Evolutionary conservation across 2,329 filamentous ascomycete genomes (phyloP).

Genomic region (Paecilomyces niveus): DNA sequence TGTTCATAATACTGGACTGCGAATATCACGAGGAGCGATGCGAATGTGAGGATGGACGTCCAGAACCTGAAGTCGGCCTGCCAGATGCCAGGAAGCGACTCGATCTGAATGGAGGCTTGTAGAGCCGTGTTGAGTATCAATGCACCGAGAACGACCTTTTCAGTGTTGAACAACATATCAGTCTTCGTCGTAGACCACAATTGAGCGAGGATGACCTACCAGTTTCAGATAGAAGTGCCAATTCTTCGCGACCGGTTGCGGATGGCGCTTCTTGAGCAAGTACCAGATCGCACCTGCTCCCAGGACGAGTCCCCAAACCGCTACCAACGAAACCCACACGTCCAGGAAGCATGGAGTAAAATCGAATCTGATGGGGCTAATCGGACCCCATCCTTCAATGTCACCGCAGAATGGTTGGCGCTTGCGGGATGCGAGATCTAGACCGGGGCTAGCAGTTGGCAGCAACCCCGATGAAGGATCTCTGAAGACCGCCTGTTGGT

Average conservation of each 20-base stretch:
- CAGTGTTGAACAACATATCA: background rate
- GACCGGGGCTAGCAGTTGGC: conserved; percentile 8
- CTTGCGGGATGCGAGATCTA: conserved; percentile 15
- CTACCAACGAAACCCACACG: conserved; percentile 73
- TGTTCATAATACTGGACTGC: conserved; percentile 82
- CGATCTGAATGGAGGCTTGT: conserved; percentile 70
- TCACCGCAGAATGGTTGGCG: conserved; percentile 77
- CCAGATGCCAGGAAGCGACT: conserved; percentile 63
- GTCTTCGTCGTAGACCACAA: background rate
- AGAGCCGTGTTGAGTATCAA: conserved; percentile 62
- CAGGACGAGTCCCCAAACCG: conserved; percentile 68
- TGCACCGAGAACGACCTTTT: conserved; percentile 55
- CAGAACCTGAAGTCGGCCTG: conserved; percentile 78
- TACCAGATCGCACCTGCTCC: conserved; percentile 75
- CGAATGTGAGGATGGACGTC: conserved; percentile 64
- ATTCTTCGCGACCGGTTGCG: conserved; percentile 66
- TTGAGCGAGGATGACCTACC: conserved; percentile 46
- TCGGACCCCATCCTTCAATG: conserved; percentile 87
- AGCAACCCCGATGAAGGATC: conserved; percentile 8
- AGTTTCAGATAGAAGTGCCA: conserved; percentile 92
- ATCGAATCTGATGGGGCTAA: conserved; percentile 82
- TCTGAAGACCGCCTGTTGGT: conserved; percentile 14
- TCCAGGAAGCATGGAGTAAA: conserved; percentile 98
- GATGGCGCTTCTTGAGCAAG: conserved; percentile 62
- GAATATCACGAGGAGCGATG: conserved; percentile 68